A percentile compares a stretch with the other conserved stretches of the same genome.
phyloP scores from a whole-genome alignment of 2,329 filamentous ascomycete species.

The Grosmannia clavigera region DNA sequence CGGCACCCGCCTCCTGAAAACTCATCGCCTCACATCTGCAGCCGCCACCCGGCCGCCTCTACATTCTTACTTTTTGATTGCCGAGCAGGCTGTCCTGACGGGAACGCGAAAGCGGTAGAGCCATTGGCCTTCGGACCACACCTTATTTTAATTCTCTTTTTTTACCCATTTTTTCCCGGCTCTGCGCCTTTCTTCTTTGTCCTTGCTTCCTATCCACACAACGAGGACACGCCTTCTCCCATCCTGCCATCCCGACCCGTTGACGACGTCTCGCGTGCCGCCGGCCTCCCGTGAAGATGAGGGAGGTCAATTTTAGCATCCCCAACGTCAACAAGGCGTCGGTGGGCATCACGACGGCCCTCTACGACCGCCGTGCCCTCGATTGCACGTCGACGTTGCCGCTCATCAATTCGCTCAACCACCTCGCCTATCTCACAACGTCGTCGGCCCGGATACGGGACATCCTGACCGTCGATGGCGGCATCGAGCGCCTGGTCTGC shows the following conservation, averaged over 20 bases:
- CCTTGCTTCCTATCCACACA: background rate
- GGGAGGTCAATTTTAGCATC: constrained; percentile 99
- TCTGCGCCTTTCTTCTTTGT: background rate
- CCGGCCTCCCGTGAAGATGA: constrained; percentile 45
- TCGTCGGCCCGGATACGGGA: constrained; percentile 95
- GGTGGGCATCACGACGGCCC: constrained; percentile 83
- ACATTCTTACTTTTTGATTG: background rate
- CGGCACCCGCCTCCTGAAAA: background rate
- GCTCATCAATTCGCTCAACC: constrained; percentile 97
- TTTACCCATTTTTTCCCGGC: background rate
- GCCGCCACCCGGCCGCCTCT: background rate
- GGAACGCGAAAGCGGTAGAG: background rate
- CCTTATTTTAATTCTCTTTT: background rate
- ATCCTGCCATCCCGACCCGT: background rate
- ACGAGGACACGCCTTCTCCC: background rate
- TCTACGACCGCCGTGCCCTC: constrained; percentile 93
- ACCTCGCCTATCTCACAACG: constrained; percentile 95
- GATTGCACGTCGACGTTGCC: constrained; percentile 97
- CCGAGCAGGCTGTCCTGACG: background rate
- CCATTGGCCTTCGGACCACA: background rate
- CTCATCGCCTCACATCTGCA: background rate
- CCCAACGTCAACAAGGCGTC: constrained; percentile 99
- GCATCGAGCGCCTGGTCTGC: constrained; percentile 90
- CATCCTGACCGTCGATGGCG: constrained; percentile 96
- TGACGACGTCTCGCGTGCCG: background rate